Conservation (phyloP, 192 early-diverging fungal species). For the Rhizophlyctis rosea region DNA sequence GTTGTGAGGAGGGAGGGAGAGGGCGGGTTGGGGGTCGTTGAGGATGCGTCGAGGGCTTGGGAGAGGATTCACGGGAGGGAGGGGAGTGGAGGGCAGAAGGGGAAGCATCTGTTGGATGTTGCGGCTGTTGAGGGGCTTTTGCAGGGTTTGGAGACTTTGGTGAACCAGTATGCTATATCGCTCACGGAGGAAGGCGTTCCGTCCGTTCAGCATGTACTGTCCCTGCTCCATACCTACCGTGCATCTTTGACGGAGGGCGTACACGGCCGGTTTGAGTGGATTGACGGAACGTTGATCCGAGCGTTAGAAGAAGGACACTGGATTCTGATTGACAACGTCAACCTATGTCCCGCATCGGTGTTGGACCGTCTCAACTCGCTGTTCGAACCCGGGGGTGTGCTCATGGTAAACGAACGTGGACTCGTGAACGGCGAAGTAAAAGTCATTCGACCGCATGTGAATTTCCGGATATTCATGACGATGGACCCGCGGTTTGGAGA, state of each 20-base stretch:
- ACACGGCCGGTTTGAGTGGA: constrained; percentile 92
- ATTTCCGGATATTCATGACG: constrained; percentile 96
- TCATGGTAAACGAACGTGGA: constrained; percentile 91
- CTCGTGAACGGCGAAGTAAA: constrained; percentile 69
- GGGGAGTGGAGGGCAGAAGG: background rate
- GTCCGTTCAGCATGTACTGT: constrained; percentile 1
- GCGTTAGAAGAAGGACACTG: constrained; percentile 89
- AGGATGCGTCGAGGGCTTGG: background rate
- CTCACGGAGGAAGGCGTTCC: constrained; percentile 10
- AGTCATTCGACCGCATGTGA: constrained; percentile 75
- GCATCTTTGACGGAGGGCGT: constrained; percentile 20
- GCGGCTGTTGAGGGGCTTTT: constrained; percentile 8
- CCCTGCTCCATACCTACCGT: constrained; percentile 10
- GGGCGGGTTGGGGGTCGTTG: background rate
- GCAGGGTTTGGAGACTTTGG: background rate
- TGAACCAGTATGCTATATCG: background rate
- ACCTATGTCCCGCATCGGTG: constrained; percentile 90
- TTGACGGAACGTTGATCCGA: constrained; percentile 88
- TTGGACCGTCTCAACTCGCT: constrained; percentile 93
- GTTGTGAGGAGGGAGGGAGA: constrained; percentile 28
- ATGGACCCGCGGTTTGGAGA: constrained; percentile 91
- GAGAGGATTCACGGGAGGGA: constrained; percentile 8
- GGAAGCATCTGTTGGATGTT: constrained; percentile 1
- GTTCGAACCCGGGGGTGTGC: constrained; percentile 81
- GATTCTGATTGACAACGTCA: constrained; percentile 94